Evolutionary conservation across 108 stramenopile genomes (phyloP).

Genomic region (Cyclostephanos invisitatus): DNA sequence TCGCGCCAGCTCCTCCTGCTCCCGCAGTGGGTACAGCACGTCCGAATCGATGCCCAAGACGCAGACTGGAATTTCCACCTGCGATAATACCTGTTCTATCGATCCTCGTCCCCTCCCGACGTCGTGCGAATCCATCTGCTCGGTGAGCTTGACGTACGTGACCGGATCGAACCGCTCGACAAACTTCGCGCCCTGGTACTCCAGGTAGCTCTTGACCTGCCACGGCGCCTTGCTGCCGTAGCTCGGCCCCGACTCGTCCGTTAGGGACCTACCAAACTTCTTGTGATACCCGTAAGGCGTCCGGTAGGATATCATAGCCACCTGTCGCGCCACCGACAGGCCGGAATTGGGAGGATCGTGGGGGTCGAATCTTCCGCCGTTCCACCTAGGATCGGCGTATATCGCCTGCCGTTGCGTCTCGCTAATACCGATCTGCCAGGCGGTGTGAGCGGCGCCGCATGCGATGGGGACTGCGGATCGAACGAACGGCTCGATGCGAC

Average conservation of each 20-base stretch:
- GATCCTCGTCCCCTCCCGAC: conserved; percentile 63
- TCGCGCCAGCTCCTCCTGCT: conserved; percentile 83
- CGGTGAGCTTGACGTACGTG: conserved; percentile 91
- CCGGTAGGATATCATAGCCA: conserved; percentile 93
- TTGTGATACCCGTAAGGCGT: conserved; percentile 76
- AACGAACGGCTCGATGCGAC: conserved; percentile 70
- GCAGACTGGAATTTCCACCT: conserved; percentile 74
- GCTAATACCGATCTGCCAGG: conserved; percentile 94
- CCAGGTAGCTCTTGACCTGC: conserved; percentile 88
- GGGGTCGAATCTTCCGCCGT: conserved; percentile 55
- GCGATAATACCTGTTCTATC: conserved; percentile 60
- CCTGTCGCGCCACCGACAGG: conserved; percentile 87
- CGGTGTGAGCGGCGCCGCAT: conserved; percentile 89
- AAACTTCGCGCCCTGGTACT: conserved; percentile 93
- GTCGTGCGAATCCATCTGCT: conserved; percentile 94
- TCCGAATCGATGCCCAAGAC: conserved; percentile 92
- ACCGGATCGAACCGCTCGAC: conserved; percentile 88
- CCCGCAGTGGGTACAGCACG: conserved; percentile 83
- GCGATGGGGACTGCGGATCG: conserved; percentile 84
- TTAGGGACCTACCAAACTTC: conserved; percentile 80
- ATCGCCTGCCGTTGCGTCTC: conserved; percentile 94
- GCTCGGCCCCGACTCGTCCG: conserved; percentile 33
- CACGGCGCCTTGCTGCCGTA: conserved; percentile 61
- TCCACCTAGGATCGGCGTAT: conserved; percentile 91
- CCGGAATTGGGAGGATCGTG: conserved; percentile 73